Evolutionary conservation across 805 yeast genomes (phyloP).

Genomic region (Candida incommunis): DNA sequence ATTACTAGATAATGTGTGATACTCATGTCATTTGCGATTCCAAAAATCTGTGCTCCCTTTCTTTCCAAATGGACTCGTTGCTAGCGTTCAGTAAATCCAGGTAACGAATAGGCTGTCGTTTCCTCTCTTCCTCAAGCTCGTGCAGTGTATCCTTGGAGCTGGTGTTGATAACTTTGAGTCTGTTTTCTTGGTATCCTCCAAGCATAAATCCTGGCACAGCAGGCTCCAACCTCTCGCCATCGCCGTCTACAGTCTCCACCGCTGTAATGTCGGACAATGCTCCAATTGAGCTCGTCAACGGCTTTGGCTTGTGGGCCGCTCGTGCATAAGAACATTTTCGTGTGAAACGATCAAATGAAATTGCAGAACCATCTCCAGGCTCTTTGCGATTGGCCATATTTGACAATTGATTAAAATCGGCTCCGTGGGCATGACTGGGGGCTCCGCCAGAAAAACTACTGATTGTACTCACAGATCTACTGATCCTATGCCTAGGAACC

Average conservation of each 20-base stretch:
- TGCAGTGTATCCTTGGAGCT: background rate
- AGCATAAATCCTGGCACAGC: slow-evolving; percentile 8
- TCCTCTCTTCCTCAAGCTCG: slow-evolving; percentile 1
- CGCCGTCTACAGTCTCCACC: background rate
- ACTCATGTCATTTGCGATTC: no score
- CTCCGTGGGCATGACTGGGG: slow-evolving; percentile 2
- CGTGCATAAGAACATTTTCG: slow-evolving; percentile 9
- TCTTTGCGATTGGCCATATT: slow-evolving; percentile 3
- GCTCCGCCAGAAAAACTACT: background rate
- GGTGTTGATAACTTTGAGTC: background rate
- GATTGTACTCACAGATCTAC: background rate
- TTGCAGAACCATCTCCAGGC: background rate
- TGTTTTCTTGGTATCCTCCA: background rate
- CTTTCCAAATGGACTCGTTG: slow-evolving; percentile 7
- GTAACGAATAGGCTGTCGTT: background rate
- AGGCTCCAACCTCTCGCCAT: slow-evolving; percentile 3
- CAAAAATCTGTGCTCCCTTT: slow-evolving; percentile 8
- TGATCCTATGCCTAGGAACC: slow-evolving; percentile 14
- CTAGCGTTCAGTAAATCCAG: background rate
- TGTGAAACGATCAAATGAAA: slow-evolving; percentile 4
- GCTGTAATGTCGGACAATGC: background rate
- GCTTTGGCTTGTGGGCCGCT: background rate
- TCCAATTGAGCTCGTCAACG: background rate
- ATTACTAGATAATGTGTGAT: no score
- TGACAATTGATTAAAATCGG: background rate